Base-by-base conservation (phyloP, 2,329 filamentous ascomycete species). In the Decorospora gaudefroyi region DNA sequence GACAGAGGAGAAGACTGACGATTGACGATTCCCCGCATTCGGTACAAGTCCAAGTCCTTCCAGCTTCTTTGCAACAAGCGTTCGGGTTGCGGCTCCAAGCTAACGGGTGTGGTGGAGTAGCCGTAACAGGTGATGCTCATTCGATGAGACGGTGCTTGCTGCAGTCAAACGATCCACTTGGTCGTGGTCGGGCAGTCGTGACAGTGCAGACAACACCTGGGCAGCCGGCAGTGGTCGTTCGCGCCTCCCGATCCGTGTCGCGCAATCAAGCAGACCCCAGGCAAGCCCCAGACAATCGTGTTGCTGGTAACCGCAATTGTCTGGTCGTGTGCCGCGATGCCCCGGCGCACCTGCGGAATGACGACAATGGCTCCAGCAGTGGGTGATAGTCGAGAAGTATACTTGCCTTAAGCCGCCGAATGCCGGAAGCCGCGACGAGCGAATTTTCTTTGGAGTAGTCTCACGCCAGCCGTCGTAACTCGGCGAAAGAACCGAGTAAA, bases 1-100 rank as follows among this genome's bases (percentile, higher is more conserved):
- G 46, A 52, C 45, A 15, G 44, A 43, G 25, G 44, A 28, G 51
- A 61, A 56, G 55, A 59, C 59, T 62, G 60, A 60, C 34, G 51
- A 56, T 57, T 50, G 54, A 46, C 32, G 52, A 65, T 68, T 67
- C 66, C 67, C 67, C 64, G 67, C 67, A 68, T 67, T 65, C 61
- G 50, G 53, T 46, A 57, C 53, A 43, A 51, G n/a, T n/a, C n/a
- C n/a, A n/a, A 52, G 55, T 59, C 52, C 59, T 62, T 62, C 57
- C n/a, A n/a, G n/a, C n/a, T n/a, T 67, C 59, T 61, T 58, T 56
- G 58, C 50, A 55, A 47, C 33, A 37, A 60, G 58, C 60, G 42
- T 49, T 53, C 53, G 56, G 55, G 44, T 43, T 55, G 59, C 57
- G 54, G 57, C 50, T 50, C 49, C 51, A 50, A 59, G 51, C 54